These are phyloP conservation scores for Xerophyta viscosa DNA, from an alignment of 106 monocot species.

Conservation along the genomic window DNA sequence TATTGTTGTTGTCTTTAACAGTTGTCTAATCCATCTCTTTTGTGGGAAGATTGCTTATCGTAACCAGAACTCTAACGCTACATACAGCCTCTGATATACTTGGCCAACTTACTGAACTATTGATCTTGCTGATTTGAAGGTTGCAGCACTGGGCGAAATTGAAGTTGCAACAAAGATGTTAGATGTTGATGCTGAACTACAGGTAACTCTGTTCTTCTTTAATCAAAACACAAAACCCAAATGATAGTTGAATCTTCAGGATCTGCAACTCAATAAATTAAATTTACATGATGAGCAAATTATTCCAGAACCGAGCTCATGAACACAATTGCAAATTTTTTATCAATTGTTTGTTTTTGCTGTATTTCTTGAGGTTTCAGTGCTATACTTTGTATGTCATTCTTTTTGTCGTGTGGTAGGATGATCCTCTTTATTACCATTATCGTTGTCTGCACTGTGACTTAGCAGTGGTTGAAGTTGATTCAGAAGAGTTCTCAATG, in stretches of 20 bases:
- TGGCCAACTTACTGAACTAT: not conserved
- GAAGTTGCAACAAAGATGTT: conserved; percentile 89
- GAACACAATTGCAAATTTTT: not conserved
- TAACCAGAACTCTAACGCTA: too few relatives aligned
- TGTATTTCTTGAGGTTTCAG: too few relatives aligned
- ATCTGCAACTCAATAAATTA: too few relatives aligned
- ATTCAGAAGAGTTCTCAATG: conserved; percentile 64
- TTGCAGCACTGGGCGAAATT: conserved; percentile 80
- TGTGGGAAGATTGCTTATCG: too few relatives aligned
- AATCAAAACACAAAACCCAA: too few relatives aligned
- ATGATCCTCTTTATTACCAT: conserved; percentile 61
- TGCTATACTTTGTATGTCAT: not conserved
- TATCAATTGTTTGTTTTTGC: not conserved
- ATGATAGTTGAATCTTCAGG: too few relatives aligned
- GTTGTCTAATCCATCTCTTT: too few relatives aligned
- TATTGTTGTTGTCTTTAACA: too few relatives aligned
- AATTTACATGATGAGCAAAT: too few relatives aligned
- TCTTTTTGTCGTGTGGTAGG: conserved; percentile 25
- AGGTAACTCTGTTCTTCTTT: too few relatives aligned
- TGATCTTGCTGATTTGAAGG: conserved; percentile 35
- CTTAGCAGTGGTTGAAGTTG: conserved; percentile 50
- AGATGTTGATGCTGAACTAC: conserved; percentile 40
- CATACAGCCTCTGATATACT: too few relatives aligned
- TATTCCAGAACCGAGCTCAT: too few relatives aligned
- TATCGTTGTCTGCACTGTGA: conserved; percentile 69